Base-by-base conservation (phyloP, 2,329 filamentous ascomycete genomes). In the Myriosclerotinia scirpicola region DNA sequence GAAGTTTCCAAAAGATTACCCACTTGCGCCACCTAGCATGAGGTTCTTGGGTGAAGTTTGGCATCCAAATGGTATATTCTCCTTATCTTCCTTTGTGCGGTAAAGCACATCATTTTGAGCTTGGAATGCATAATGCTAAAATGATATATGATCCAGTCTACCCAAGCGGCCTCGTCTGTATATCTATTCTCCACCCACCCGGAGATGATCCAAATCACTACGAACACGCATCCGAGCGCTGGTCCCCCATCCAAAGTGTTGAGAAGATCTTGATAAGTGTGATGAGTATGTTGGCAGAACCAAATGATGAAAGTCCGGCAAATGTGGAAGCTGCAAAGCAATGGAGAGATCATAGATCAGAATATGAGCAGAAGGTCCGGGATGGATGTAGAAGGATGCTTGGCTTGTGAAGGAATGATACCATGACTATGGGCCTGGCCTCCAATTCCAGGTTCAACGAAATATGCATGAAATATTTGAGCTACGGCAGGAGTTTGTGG, bases 191-290 rank as follows among this genome's bases (percentile, higher is more conserved):
- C 2, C 94, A 98, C 79, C 90, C 94, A 3, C 94, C 94, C 3
- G 94, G 95, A 75, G 94, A 98, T 80, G 94, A 98, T 79, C 95
- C 95, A 65, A 97, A 97, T 81, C 93, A 97, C 82, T 98, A 98
- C 84, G 94, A 98, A 80, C 91, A 94, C 74, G 94, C 95, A 9
- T 93, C 90, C 1, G 95, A 98, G 82, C 89, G 94, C 70, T 98
- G 94, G 94, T 94, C 90, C 38, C 94, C 94, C 15, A 97, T 98
- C 70, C 95, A 98, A 81, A 95, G 90, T 68, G 94, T 97, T 72
- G 95, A 98, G 81, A 98, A 97, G 83, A 98, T 98, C 73, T 83
- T 98, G 72, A 93, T 98, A 67, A 93, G 89, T 58, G 94, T 98
- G 68, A 98, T 98, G 90, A 97, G 92, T 79, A 98, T 98, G 93